A percentile compares a stretch with the other conserved stretches of the same genome.
phyloP scores from a whole-genome alignment of 768 basidiomycete species.

The Russula griseocarnosa region DNA sequence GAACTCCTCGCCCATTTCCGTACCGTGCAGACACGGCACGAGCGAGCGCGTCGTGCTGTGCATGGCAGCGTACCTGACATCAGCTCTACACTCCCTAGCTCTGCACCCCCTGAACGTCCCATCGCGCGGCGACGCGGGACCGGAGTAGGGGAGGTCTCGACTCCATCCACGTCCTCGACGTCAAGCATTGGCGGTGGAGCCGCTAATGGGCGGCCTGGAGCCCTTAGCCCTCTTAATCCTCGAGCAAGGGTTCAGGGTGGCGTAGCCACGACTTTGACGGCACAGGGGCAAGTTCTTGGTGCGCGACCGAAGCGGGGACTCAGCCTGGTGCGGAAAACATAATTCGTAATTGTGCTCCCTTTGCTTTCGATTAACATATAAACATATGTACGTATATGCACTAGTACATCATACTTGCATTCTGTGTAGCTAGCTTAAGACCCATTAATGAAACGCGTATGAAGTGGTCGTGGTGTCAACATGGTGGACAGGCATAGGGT shows the following conservation, averaged over 20 bases:
- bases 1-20: conserved; percentile 93
- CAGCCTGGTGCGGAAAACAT: conserved; percentile 26
- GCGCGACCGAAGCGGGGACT: conserved; percentile 25
- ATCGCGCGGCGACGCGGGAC: conserved; percentile 60
- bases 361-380: background rate
- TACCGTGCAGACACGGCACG: conserved; percentile 81
- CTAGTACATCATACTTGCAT: background rate
- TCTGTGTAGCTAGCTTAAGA: conserved; percentile 3
- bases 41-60: conserved; percentile 80
- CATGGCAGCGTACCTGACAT: conserved; percentile 52
- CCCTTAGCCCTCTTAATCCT: conserved; percentile 28
- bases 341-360: background rate
- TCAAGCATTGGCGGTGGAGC: background rate
- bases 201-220: conserved; percentile 20
- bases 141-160: conserved; percentile 41
- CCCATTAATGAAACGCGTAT: background rate
- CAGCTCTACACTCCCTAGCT: conserved; percentile 45
- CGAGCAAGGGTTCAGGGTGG: conserved; percentile 29
- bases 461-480: background rate
- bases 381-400: background rate
- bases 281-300: conserved; percentile 25
- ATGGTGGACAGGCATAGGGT: background rate
- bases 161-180: conserved; percentile 1
- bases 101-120: conserved; percentile 39
- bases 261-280: conserved; percentile 24